phyloP scores from a whole-genome alignment of 2,329 filamentous ascomycete genomes.

The Mycosphaerella arachidis region DNA sequence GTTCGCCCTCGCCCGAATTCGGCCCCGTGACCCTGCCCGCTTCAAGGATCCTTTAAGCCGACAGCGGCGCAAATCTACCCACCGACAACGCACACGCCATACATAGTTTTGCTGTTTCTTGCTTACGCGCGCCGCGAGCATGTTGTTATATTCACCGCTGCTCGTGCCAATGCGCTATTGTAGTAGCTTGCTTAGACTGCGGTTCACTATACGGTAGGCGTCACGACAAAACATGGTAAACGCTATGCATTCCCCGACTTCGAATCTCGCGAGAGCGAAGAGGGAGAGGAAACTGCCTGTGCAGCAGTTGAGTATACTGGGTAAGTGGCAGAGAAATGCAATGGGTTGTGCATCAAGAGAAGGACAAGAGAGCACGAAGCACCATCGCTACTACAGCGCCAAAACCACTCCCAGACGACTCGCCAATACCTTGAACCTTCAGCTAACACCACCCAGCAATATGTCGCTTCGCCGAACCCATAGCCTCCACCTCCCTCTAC shows the following conservation, averaged over 20 bases:
- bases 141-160: neutral
- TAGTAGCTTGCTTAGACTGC: neutral
- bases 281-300: slow-evolving; percentile 59
- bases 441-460: slow-evolving; percentile 56
- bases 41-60: neutral
- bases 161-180: neutral
- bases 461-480: slow-evolving; percentile 86
- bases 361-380: neutral
- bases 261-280: slow-evolving; percentile 33
- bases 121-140: neutral
- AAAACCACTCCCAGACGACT: neutral
- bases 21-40: neutral
- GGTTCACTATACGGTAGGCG: neutral
- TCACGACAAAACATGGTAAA: neutral
- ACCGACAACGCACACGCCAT: neutral
- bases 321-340: slow-evolving; percentile 40
- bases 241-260: neutral
- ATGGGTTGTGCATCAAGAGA: neutral
- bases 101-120: neutral
- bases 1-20: neutral
- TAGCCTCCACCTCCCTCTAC: slow-evolving; percentile 87
- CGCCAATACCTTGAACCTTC: neutral
- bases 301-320: slow-evolving; percentile 72
- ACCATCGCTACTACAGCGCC: neutral
- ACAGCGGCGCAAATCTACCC: neutral